These are phyloP conservation scores for Mycena sp. DNA, from an alignment of 1,284 basidiomycete genomes.

Conservation along the genomic window DNA sequence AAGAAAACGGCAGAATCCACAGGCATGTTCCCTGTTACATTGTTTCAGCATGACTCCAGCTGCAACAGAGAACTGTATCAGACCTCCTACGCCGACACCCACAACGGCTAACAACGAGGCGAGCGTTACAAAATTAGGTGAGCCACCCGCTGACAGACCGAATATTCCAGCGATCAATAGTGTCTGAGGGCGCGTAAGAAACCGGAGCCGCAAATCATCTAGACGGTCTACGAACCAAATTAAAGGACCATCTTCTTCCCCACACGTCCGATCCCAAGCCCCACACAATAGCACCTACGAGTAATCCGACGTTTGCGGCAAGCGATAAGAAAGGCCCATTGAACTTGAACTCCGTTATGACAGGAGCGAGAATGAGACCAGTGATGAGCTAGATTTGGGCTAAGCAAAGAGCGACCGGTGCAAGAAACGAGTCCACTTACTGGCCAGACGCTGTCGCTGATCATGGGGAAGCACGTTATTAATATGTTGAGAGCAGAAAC, in stretches of 20 bases:
- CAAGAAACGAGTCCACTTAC: constrained; percentile 39
- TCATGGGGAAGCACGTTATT: constrained; percentile 17
- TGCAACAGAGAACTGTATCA: not conserved
- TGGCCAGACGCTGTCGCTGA: constrained; percentile 72
- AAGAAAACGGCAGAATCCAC: constrained; percentile 85
- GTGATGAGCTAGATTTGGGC: constrained; percentile 54
- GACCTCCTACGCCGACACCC: constrained; percentile 69
- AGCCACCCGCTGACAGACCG: constrained; percentile 66
- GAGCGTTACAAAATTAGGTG: constrained; percentile 61
- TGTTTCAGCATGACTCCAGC: not conserved
- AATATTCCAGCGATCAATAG: constrained; percentile 78
- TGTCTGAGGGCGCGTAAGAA: constrained; percentile 49
- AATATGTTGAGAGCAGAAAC: not conserved
- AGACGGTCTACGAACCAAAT: constrained; percentile 46
- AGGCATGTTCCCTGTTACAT: constrained; percentile 65
- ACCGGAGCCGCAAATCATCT: not conserved
- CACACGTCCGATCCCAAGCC: constrained; percentile 62
- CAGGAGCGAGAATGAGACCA: constrained; percentile 63
- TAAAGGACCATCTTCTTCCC: constrained; percentile 77
- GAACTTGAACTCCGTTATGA: constrained; percentile 63
- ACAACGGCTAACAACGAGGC: constrained; percentile 64
- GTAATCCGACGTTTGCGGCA: constrained; percentile 65
- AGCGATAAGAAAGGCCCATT: constrained; percentile 63
- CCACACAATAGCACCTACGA: constrained; percentile 76
- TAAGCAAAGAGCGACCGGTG: not conserved